Evolutionary conservation across 2,329 filamentous ascomycete genomes (phyloP), one percentile per base, ranked within the genome.

Genomic region (Teratosphaeria pseudoeucalypti): DNA sequence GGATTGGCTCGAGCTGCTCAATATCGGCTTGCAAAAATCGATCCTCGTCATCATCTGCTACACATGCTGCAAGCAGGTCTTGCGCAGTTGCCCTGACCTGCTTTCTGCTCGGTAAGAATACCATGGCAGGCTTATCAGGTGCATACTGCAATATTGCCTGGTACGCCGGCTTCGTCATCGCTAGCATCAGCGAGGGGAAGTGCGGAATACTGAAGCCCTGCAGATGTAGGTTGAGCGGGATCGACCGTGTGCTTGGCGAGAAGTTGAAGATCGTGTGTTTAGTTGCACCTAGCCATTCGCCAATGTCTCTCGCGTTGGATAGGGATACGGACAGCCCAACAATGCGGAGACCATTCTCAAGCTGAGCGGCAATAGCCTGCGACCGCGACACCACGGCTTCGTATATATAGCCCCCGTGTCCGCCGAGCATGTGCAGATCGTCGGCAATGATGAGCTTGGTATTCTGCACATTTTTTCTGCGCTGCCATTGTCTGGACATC

Each of bases 251-350:
- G 69, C 92, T 88, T 2, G 94, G 94, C 68, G 90, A 96, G 78
- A 99, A 99, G 77, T 99, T 99, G 81, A 92, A 99, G 64, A 96
- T 96, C 55, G 94, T 95, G 72, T 99, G 94, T 78, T 96, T 97
- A 74, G 86, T 95, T 7, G 92, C 94, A 65, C 95, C 94, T 66
- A 99, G 91, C 94, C 94, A 99, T 75, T 96, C 94, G 57, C 92
- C 92, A 68, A 99, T 84, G 69, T 99, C 94, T 61, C 91, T 85
- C 56, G 92, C 92, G 71, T 96, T 97, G 5, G 94, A 87, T 26
- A 99, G 81, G 27, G 94, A 95, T 32, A 96, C 94, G 71, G 90
- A 92, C 61, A 99, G 77, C 2, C 91, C 94, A 58, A 99, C 77
- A 54, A 97, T 92, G 57, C 94, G 86, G 77, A 97, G 82, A 10